Evolutionary conservation across 225 moss, liverwort and hornwort genomes (phyloP), one percentile per base, ranked within the genome.

Genomic region (Pseudisothecium myosuroides): DNA sequence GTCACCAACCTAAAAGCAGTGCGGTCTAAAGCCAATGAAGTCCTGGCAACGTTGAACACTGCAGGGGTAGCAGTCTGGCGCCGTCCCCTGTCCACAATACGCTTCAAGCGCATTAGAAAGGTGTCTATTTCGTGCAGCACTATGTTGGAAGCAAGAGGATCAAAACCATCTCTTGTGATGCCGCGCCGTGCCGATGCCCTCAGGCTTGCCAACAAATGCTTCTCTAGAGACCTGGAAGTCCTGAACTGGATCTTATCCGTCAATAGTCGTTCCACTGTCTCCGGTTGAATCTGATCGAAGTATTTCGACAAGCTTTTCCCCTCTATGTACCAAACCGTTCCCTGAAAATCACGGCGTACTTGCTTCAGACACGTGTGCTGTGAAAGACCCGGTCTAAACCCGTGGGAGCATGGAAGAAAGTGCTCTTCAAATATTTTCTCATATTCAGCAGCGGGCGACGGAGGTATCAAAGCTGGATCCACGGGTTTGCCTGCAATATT

Each of bases 281-380:
- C 90, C n/a, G 83, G 73, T 72, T 8, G 49, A 45, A 95, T 84
- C 88, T 93, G 89, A 80, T 79, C 50, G 63, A 95, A 95, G 34
- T 85, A 89, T 45, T 82, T 92, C 43, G 95, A 92, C 71, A 94
- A 80, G 71, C 89, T 89, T 58, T 72, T 89, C 36, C 94, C 95
- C 78, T 91, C 90, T 34, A 93, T 91, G 49, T 92, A 93, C 95
- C 95, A 95, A 43, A 93, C 92, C 4, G 91, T 91, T 83, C 95
- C 95, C 68, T 89, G 92, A 86, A 95, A 93, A 83, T 94, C 94
- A 79, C 92, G 93, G 6, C 94, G 94, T 32, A 93, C 84, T 74
- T 94, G 94, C 86, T 89, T 93, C 45, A 94, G 88, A 62, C 94
- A 94, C 9, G 94, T 93, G 52, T 94, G 94, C 82, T 94, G 94